These are phyloP conservation scores for Xylaria digitata DNA, from an alignment of 2,329 filamentous ascomycete species.

Conservation along the genomic window DNA sequence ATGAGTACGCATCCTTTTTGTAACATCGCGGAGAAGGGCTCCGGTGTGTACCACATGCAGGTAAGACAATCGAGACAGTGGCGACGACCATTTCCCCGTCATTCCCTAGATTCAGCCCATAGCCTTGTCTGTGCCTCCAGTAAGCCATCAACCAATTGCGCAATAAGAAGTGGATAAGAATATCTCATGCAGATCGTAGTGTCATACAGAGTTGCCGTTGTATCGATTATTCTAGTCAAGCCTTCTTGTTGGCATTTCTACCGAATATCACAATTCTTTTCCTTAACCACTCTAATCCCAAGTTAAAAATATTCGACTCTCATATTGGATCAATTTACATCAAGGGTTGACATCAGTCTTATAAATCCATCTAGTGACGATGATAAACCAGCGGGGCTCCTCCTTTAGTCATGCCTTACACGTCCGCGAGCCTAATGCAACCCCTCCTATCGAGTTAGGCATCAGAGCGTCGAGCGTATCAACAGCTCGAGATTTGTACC, in stretches of 20 bases:
- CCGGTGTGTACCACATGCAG: no score
- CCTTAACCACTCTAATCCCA: neutral
- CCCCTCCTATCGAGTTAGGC: slow-evolving; percentile 31
- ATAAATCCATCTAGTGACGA: slow-evolving; percentile 6
- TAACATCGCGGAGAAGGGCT: no score
- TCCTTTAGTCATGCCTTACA: slow-evolving; percentile 10
- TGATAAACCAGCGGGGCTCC: slow-evolving; percentile 30
- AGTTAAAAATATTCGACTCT: neutral
- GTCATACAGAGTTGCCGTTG: neutral
- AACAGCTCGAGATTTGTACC: slow-evolving; percentile 36
- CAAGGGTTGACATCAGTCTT: neutral
- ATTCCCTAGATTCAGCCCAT: neutral
- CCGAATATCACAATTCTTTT: neutral
- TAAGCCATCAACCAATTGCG: neutral
- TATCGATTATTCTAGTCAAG: neutral
- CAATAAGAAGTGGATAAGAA: neutral
- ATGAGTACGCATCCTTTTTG: no score
- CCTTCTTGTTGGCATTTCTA: neutral
- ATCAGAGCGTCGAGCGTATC: slow-evolving; percentile 15
- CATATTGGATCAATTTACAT: neutral
- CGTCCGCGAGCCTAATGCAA: slow-evolving; percentile 7
- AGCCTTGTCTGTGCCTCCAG: neutral
- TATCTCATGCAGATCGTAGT: neutral
- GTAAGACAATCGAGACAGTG: neutral
- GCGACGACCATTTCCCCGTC: neutral